Percentiles rank a stretch among this genome's conserved stretches.
phyloP scores from a whole-genome alignment of 73 alveolate species.

The Paramecium tetraurelia region DNA sequence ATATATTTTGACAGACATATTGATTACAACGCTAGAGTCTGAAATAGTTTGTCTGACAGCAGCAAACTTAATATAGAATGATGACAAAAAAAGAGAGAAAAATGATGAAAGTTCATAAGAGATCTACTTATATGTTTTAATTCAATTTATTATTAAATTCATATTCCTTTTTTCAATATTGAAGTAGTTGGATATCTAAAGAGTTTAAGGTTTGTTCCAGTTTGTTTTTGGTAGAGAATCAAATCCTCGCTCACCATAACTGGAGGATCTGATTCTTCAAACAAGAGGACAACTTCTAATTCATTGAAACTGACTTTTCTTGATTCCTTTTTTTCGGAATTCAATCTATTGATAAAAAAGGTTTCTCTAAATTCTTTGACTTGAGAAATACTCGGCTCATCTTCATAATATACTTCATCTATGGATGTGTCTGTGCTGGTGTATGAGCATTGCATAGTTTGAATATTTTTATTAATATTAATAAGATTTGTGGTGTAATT shows the following conservation, averaged over 20 bases:
- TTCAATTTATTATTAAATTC: not conserved
- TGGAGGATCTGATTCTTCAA: conserved; percentile 18
- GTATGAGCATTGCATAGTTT: not conserved
- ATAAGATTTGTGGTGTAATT: not conserved
- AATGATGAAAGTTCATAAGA: not conserved
- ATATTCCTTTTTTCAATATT: conserved; percentile 8
- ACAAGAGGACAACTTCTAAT: not conserved
- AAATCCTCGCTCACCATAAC: conserved; percentile 4
- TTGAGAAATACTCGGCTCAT: not conserved
- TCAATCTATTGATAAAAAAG: not conserved
- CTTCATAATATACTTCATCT: not conserved
- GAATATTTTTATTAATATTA: not conserved
- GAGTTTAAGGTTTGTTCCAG: not conserved
- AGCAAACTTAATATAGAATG: not conserved
- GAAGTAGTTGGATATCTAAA: not conserved
- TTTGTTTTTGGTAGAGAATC: not conserved
- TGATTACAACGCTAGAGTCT: not conserved
- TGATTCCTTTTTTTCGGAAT: not conserved
- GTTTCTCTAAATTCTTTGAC: conserved; percentile 4
- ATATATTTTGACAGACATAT: not conserved
- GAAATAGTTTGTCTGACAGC: not conserved
- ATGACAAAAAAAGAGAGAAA: not conserved
- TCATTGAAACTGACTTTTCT: conserved; percentile 10
- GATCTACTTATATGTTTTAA: not conserved
- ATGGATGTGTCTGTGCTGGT: not conserved